A percentile compares a stretch with the other conserved stretches of the same genome.
Conservation (phyloP, 768 basidiomycete species). For the Leccinellum luteum region DNA sequence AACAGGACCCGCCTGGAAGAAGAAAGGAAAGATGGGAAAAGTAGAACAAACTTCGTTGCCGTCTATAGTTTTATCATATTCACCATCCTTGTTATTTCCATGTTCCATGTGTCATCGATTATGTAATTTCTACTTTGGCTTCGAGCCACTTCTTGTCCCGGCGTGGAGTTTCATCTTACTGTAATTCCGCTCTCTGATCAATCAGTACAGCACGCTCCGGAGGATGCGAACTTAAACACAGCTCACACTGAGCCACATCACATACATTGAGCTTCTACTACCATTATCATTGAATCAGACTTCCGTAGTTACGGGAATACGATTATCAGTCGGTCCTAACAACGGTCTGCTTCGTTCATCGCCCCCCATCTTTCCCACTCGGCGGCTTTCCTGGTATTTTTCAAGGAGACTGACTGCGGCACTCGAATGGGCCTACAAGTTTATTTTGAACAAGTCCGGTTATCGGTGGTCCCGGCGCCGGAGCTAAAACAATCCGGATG, state of each 20-base stretch:
- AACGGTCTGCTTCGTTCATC: background rate
- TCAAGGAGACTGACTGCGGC: background rate
- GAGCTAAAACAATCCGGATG: too few species aligned
- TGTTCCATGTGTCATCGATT: background rate
- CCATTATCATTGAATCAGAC: background rate
- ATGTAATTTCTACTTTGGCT: background rate
- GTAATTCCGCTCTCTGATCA: too few species aligned
- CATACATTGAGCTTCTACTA: background rate
- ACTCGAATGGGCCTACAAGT: too few species aligned
- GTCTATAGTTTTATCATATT: constrained; percentile 5
- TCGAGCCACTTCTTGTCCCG: background rate
- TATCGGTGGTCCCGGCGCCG: too few species aligned
- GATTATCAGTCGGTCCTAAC: background rate
- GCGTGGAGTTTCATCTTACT: background rate
- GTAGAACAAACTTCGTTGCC: background rate
- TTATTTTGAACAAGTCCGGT: too few species aligned
- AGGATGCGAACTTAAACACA: background rate
- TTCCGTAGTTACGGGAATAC: background rate
- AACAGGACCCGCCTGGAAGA: constrained; percentile 30
- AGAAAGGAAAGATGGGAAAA: background rate
- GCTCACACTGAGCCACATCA: background rate
- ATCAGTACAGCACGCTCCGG: constrained; percentile 1
- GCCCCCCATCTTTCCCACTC: background rate
- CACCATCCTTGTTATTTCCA: background rate
- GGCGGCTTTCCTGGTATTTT: too few species aligned